phyloP scores from a whole-genome alignment of 768 basidiomycete species.

The Gymnopilus dilepis region DNA sequence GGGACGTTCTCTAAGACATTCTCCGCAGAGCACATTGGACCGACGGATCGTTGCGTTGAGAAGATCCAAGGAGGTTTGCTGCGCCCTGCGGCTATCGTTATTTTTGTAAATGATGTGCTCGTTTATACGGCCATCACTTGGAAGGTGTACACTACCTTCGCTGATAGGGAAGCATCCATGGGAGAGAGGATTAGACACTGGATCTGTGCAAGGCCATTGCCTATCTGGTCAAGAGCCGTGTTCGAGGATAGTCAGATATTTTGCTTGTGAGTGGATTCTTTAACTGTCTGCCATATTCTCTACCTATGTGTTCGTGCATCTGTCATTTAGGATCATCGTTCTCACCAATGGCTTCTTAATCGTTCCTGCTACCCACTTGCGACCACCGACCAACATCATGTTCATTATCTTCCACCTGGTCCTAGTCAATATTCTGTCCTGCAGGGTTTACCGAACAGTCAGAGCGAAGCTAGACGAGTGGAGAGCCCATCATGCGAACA shows the following conservation, averaged over 20 bases:
- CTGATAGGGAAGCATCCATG: conserved; percentile 7
- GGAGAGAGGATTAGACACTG: conserved; percentile 6
- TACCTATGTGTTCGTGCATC: not conserved
- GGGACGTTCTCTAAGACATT: conserved; percentile 26
- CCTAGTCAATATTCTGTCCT: conserved; percentile 14
- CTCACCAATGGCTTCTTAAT: conserved; percentile 12
- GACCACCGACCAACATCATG: conserved; percentile 5
- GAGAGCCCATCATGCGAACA: too few species aligned
- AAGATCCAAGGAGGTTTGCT: conserved; percentile 19
- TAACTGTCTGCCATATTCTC: not conserved
- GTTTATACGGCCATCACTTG: conserved; percentile 39
- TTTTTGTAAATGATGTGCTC: conserved; percentile 33
- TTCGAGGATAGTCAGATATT: conserved; percentile 35
- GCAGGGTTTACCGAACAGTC: conserved; percentile 16
- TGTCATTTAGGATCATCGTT: conserved; percentile 5
- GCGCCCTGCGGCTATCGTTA: conserved; percentile 24
- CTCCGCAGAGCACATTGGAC: conserved; percentile 27
- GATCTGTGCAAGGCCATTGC: conserved; percentile 28
- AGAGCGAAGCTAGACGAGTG: not conserved
- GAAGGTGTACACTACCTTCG: conserved; percentile 25
- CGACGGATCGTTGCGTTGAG: conserved; percentile 30
- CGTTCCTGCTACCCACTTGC: not conserved
- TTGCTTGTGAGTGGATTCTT: conserved; percentile 22
- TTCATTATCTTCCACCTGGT: conserved; percentile 17
- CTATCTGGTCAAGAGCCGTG: conserved; percentile 27